These are phyloP conservation scores for Zalerion maritima DNA, from an alignment of 495 filamentous ascomycete species.

Conservation along the genomic window DNA sequence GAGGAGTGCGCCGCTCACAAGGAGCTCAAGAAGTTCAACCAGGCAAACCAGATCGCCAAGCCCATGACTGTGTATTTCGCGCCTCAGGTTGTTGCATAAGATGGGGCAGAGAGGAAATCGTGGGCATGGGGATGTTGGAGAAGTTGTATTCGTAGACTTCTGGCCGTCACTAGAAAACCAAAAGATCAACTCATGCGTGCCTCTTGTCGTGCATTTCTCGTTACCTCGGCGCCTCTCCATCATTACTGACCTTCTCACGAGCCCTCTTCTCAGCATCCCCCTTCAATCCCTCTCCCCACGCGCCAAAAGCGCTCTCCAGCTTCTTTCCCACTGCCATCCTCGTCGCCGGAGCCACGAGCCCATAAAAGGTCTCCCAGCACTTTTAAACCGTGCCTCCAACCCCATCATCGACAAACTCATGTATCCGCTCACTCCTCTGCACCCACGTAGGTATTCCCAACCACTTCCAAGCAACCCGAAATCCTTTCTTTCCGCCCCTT, in stretches of 20 bases:
- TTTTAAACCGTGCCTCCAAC: conserved; percentile 12
- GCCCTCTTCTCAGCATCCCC: conserved; percentile 11
- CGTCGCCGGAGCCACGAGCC: conserved; percentile 15
- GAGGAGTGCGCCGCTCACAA: conserved; percentile 45
- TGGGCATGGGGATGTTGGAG: too few relatives aligned
- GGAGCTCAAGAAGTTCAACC: conserved; percentile 36
- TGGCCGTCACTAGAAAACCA: too few relatives aligned
- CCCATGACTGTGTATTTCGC: conserved; percentile 37
- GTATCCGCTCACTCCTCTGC: conserved; percentile 21
- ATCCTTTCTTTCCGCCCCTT: conserved; percentile 8
- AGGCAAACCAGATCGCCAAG: conserved; percentile 21
- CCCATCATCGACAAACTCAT: conserved; percentile 18
- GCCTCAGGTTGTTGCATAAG: conserved; percentile 2
- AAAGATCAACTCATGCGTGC: too few relatives aligned
- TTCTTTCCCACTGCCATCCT: conserved; percentile 7
- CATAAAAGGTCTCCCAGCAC: conserved; percentile 29
- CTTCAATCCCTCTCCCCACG: conserved; percentile 20
- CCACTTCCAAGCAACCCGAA: conserved; percentile 18
- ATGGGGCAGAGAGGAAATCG: too few relatives aligned
- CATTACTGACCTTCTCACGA: too few relatives aligned
- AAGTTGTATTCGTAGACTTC: too few relatives aligned
- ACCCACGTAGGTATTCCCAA: conserved; percentile 9
- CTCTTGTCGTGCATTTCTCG: too few relatives aligned
- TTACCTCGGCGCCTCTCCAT: too few relatives aligned
- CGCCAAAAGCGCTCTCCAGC: conserved; percentile 15